These are phyloP conservation scores for Phytophthora hibernalis DNA, from an alignment of 352 stramenopile genomes.

Conservation along the genomic window DNA sequence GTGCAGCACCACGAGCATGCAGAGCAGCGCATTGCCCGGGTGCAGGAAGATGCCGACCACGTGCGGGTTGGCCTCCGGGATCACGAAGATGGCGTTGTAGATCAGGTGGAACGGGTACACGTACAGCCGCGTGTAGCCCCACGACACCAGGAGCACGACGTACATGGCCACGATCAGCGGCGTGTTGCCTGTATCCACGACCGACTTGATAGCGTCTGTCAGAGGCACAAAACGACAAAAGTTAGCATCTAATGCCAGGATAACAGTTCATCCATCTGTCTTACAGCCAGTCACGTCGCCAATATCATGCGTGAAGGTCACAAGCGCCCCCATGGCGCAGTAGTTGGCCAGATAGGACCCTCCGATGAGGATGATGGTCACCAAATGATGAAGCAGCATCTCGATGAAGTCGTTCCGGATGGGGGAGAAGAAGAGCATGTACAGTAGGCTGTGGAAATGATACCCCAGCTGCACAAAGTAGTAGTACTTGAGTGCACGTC, in stretches of 20 bases:
- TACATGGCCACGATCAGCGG: constrained; percentile 46
- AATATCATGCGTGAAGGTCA: constrained; percentile 64
- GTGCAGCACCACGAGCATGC: constrained; percentile 50
- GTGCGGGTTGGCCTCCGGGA: constrained; percentile 37
- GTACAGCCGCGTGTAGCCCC: constrained; percentile 54
- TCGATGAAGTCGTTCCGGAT: constrained; percentile 72
- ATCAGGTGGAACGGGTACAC: constrained; percentile 56
- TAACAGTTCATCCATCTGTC: constrained; percentile 9
- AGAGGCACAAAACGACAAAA: background rate
- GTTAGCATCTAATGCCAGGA: background rate
- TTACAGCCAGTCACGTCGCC: constrained; percentile 63
- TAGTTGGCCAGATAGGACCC: constrained; percentile 66
- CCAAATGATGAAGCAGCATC: constrained; percentile 65
- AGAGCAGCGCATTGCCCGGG: constrained; percentile 46
- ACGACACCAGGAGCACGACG: constrained; percentile 44
- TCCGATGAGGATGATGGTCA: constrained; percentile 67
- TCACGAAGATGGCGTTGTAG: constrained; percentile 42
- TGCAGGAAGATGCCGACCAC: constrained; percentile 46
- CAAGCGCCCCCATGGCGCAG: constrained; percentile 49
- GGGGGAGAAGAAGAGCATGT: constrained; percentile 63
- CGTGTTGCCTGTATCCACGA: constrained; percentile 45
- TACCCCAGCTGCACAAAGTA: constrained; percentile 66
- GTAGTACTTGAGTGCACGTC: constrained; percentile 48
- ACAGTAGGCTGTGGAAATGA: constrained; percentile 62
- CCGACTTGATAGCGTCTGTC: constrained; percentile 48